Evolutionary conservation across 1,284 basidiomycete genomes (phyloP).

Genomic region (Moniliophthora roreri): DNA sequence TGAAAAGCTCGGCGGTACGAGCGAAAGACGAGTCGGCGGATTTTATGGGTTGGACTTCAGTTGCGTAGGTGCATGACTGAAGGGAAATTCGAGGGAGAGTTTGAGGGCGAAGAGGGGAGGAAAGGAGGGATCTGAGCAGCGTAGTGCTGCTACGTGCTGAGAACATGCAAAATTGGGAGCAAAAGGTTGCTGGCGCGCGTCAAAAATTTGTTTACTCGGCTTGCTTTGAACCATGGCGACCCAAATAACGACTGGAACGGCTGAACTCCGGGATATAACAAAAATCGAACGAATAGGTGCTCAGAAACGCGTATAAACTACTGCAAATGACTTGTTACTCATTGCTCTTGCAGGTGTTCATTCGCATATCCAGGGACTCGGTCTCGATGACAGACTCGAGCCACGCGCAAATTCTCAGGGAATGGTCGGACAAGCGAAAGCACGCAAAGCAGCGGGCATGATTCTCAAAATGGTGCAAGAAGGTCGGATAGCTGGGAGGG

Average conservation of each 20-base stretch:
- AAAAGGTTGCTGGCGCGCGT: neutral
- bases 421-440: conserved; percentile 95
- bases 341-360: conserved; percentile 70
- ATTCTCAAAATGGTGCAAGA: conserved; percentile 98
- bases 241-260: conserved; percentile 71
- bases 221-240: conserved; percentile 49
- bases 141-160: conserved; percentile 29
- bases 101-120: conserved; percentile 11
- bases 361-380: conserved; percentile 95
- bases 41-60: conserved; percentile 32
- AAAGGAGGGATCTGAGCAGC: conserved; percentile 28
- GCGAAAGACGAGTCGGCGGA: conserved; percentile 33
- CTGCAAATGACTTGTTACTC: conserved; percentile 10
- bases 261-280: conserved; percentile 84
- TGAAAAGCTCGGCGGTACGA: conserved; percentile 63
- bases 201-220: neutral
- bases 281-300: conserved; percentile 95
- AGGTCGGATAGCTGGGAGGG: conserved; percentile 90
- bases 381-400: conserved; percentile 90
- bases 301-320: neutral
- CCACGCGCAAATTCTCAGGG: conserved; percentile 88
- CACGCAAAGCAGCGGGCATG: conserved; percentile 95
- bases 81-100: conserved; percentile 2
- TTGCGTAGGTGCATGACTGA: conserved; percentile 35
- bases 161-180: conserved; percentile 12